These are phyloP conservation scores for Rhodotorula sp. DNA, from an alignment of 1,284 basidiomycete genomes.

Conservation along the genomic window DNA sequence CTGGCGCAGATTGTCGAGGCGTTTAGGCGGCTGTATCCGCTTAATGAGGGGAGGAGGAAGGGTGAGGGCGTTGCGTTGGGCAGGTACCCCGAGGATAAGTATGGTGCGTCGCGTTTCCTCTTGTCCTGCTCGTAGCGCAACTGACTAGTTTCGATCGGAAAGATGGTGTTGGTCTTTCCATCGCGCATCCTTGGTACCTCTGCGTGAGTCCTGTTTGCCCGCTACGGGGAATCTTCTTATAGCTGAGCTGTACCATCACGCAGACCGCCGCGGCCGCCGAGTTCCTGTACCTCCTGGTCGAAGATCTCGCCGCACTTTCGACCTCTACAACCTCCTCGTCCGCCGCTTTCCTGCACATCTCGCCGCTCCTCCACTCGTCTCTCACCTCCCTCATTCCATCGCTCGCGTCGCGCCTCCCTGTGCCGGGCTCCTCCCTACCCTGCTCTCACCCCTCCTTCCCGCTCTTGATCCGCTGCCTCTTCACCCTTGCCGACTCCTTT, in stretches of 20 bases:
- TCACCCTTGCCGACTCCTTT: conserved; percentile 20
- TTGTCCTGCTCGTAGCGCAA: conserved; percentile 26
- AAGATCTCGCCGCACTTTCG: conserved; percentile 6
- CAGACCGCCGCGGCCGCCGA: conserved; percentile 51
- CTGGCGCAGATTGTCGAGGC: conserved; percentile 48
- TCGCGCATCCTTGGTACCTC: conserved; percentile 54
- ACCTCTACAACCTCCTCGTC: not conserved
- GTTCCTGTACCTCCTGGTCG: conserved; percentile 46
- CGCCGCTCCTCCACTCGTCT: conserved; percentile 16
- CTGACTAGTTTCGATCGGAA: conserved; percentile 47
- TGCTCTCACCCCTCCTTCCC: not conserved
- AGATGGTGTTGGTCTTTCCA: conserved; percentile 45
- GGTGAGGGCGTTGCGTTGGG: conserved; percentile 52
- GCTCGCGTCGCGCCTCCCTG: conserved; percentile 3
- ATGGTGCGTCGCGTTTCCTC: conserved; percentile 49
- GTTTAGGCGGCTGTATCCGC: conserved; percentile 48
- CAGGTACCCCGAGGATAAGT: conserved; percentile 54
- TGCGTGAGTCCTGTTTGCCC: conserved; percentile 20
- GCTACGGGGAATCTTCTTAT: too few relatives aligned
- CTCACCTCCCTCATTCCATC: conserved; percentile 17
- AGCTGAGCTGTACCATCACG: too few relatives aligned
- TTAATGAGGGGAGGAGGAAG: conserved; percentile 47
- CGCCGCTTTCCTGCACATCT: not conserved
- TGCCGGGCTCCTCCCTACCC: not conserved
- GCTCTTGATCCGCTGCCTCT: conserved; percentile 4